phyloP scores from a whole-genome alignment of 306 rosid species.

The Cicer chorassanicum region DNA sequence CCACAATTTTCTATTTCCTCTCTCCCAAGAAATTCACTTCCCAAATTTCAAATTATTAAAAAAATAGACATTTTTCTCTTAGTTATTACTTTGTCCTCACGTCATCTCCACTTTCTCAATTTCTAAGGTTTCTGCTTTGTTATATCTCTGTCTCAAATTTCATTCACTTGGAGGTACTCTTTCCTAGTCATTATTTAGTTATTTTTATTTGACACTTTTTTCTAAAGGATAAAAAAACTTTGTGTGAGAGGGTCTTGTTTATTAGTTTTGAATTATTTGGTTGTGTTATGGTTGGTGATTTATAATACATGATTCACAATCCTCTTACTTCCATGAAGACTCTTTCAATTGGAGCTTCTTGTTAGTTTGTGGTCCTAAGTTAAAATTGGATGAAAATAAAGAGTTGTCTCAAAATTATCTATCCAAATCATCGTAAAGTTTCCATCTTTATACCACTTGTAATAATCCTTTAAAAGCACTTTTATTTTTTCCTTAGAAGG shows the following conservation, averaged over 20 bases:
- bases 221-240: background rate
- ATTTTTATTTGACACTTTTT: background rate
- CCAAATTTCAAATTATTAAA: background rate
- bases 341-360: no score
- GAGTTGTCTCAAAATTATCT: background rate
- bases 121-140: slow-evolving; percentile 3
- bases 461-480: background rate
- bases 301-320: no score
- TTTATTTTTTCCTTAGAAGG: no score
- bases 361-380: no score
- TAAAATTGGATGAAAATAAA: no score
- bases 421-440: background rate
- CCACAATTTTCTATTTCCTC: slow-evolving; percentile 4
- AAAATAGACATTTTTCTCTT: background rate
- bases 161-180: slow-evolving; percentile 18
- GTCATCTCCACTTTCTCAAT: slow-evolving; percentile 21
- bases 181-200: background rate
- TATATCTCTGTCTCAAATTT: slow-evolving; percentile 15
- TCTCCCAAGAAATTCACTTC: slow-evolving; percentile 28
- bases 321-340: no score
- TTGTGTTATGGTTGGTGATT: background rate
- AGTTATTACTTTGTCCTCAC: slow-evolving; percentile 1
- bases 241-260: slow-evolving; percentile 3
- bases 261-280: background rate
- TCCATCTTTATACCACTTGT: background rate